A percentile compares a stretch with the other conserved stretches of the same genome.
Conservation (phyloP, 169 alveolate genomes). For the Plasmodium gonderi region DNA sequence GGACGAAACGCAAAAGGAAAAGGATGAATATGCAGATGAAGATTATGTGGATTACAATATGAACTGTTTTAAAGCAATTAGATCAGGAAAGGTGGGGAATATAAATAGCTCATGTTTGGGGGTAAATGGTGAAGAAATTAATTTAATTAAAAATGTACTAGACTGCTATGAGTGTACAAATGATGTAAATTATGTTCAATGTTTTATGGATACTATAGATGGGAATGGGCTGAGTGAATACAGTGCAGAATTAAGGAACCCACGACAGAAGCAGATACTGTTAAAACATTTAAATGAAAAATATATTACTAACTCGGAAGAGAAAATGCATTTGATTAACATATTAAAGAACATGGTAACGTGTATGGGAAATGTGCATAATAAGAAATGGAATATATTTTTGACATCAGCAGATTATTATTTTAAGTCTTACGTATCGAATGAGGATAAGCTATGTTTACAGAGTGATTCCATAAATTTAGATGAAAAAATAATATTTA, state of each 20-base stretch:
- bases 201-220: conserved; percentile 7
- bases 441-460: conserved; percentile 12
- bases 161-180: conserved; percentile 1
- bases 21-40: conserved; percentile 15
- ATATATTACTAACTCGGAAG: conserved; percentile 18
- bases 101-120: not conserved
- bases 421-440: conserved; percentile 6
- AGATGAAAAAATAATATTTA: not conserved
- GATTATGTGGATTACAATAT: conserved; percentile 7
- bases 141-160: not conserved
- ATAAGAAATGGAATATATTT: conserved; percentile 49
- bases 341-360: conserved; percentile 13
- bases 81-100: not conserved
- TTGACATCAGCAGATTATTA: conserved; percentile 14
- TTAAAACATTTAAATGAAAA: conserved; percentile 24
- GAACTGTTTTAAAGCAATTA: conserved; percentile 1
- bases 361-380: conserved; percentile 15
- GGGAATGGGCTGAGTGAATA: not conserved
- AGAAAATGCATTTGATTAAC: not conserved
- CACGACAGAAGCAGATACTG: not conserved
- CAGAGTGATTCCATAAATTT: not conserved
- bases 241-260: not conserved
- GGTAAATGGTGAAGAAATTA: not conserved
- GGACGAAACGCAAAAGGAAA: conserved; percentile 2
- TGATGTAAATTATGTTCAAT: not conserved